phyloP scores from a whole-genome alignment of 257 asterid genomes.

The Osmanthus fragrans region DNA sequence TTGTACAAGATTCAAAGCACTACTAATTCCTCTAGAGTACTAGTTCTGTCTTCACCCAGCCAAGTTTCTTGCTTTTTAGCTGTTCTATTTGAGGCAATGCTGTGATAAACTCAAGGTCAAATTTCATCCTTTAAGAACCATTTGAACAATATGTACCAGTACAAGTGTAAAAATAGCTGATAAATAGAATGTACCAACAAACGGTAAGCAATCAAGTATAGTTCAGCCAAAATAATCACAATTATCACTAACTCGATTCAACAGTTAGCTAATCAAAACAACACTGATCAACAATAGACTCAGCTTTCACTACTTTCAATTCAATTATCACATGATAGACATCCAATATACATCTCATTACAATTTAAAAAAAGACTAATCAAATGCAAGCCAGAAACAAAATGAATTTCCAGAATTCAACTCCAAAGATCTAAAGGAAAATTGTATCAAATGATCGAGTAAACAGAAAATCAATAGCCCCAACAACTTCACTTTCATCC shows the following conservation, averaged over 20 bases:
- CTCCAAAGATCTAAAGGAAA: conserved; percentile 20
- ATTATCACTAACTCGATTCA: neutral
- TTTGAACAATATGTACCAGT: neutral
- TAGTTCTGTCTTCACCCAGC: neutral
- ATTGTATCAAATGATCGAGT: conserved; percentile 22
- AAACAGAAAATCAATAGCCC: conserved; percentile 2
- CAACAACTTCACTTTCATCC: conserved; percentile 16
- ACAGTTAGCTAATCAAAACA: neutral
- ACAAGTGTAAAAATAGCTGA: neutral
- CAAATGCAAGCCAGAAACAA: conserved; percentile 1
- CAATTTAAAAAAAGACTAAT: neutral
- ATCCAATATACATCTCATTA: neutral
- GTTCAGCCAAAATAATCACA: too few relatives aligned
- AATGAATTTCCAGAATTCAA: neutral
- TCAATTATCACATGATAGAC: neutral
- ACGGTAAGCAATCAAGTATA: too few relatives aligned
- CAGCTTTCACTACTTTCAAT: neutral
- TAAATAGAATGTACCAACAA: neutral
- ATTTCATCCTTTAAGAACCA: neutral
- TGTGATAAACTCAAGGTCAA: neutral
- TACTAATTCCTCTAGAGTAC: neutral
- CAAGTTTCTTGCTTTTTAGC: neutral
- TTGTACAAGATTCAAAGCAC: neutral
- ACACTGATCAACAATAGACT: conserved; percentile 5
- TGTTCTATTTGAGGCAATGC: neutral